Evolutionary conservation across 2,329 filamentous ascomycete genomes (phyloP).

Genomic region (Immersiporthe knoxdaviesiana): DNA sequence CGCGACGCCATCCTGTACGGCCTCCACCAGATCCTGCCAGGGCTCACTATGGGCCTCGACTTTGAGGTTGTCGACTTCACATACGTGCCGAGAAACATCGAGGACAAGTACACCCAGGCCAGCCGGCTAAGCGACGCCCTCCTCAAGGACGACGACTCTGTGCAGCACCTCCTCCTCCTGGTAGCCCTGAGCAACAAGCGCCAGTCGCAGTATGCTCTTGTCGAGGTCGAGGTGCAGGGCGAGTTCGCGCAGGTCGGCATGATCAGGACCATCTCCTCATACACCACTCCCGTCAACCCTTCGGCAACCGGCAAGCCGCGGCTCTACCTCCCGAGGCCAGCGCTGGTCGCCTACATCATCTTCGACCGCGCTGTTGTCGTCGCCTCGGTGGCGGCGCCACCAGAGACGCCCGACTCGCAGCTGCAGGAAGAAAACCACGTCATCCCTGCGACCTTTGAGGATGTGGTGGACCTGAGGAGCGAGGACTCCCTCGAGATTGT

Average conservation of each 20-base stretch:
- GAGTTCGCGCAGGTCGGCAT: constrained; percentile 62
- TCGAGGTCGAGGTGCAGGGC: constrained; percentile 69
- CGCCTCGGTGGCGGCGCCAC: constrained; percentile 69
- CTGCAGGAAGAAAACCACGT: constrained; percentile 69
- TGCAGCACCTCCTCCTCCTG: constrained; percentile 65
- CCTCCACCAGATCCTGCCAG: constrained; percentile 59
- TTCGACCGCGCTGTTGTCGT: constrained; percentile 80
- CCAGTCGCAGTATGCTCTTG: constrained; percentile 69
- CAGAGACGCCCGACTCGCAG: constrained; percentile 76
- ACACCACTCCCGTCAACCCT: constrained; percentile 55
- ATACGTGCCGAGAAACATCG: constrained; percentile 61
- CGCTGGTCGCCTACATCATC: constrained; percentile 78
- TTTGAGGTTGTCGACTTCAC: constrained; percentile 82
- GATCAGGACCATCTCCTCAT: constrained; percentile 70
- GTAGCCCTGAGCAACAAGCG: constrained; percentile 58
- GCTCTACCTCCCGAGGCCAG: constrained; percentile 77
- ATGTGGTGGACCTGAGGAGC: constrained; percentile 78
- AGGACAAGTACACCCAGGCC: constrained; percentile 53
- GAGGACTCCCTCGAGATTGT: constrained; percentile 66
- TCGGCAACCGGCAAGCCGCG: constrained; percentile 56
- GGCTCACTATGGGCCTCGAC: constrained; percentile 56
- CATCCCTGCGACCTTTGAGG: constrained; percentile 74
- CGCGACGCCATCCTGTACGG: constrained; percentile 66
- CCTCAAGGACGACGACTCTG: constrained; percentile 52
- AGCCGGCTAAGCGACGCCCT: constrained; percentile 56